Evolutionary conservation across 441 rosid species (phyloP).

Genomic region (Biscutella laevigata): DNA sequence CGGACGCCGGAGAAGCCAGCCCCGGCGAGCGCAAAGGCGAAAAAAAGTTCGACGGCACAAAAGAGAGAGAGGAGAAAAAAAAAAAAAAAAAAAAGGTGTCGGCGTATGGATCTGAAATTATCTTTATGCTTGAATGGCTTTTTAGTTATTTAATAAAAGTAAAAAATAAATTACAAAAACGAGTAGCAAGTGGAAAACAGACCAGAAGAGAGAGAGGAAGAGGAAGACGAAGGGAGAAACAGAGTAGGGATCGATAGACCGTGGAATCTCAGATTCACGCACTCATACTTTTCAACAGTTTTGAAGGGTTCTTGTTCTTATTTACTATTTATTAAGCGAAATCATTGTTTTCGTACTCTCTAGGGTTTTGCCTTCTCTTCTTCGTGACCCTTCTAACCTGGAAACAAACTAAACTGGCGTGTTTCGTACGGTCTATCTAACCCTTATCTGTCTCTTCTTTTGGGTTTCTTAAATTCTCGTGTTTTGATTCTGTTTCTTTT

Average conservation of each 20-base stretch:
- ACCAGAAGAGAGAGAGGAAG: constrained; percentile 20
- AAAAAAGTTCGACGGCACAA: too few relatives aligned
- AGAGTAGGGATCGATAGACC: constrained; percentile 58
- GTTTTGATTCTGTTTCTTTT: background rate
- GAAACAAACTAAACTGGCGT: constrained; percentile 36
- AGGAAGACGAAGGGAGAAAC: constrained; percentile 11
- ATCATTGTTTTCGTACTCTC: background rate
- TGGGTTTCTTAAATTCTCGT: constrained; percentile 7
- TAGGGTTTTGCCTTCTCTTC: constrained; percentile 21
- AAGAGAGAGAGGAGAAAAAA: too few relatives aligned
- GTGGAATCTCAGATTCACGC: constrained; percentile 67
- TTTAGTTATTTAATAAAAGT: too few relatives aligned
- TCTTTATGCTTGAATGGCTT: too few relatives aligned
- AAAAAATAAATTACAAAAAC: background rate
- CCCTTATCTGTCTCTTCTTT: constrained; percentile 31
- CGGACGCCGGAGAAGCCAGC: too few relatives aligned
- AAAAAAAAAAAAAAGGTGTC: too few relatives aligned
- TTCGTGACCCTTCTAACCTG: constrained; percentile 22
- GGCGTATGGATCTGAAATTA: too few relatives aligned
- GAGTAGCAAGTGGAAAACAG: constrained; percentile 22
- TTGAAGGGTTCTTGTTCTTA: constrained; percentile 9
- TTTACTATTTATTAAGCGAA: background rate
- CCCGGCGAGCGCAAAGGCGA: too few relatives aligned
- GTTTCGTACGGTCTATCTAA: constrained; percentile 88
- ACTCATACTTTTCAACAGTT: constrained; percentile 18